These are phyloP conservation scores for Aureobasidium lini DNA, from an alignment of 2,329 filamentous ascomycete genomes.

Conservation along the genomic window DNA sequence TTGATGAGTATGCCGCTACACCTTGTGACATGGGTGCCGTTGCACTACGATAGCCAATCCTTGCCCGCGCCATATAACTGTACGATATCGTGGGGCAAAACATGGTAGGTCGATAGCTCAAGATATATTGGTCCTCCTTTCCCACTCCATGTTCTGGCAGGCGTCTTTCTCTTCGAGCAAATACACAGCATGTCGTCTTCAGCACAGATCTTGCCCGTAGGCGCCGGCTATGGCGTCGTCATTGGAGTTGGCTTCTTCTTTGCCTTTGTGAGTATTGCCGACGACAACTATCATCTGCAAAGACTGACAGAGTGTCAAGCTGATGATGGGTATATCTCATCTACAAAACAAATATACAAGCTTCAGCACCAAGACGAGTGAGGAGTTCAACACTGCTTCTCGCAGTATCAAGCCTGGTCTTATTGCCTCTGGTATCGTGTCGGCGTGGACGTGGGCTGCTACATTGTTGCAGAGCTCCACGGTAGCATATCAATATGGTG, in stretches of 20 bases:
- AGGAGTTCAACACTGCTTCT: conserved; percentile 84
- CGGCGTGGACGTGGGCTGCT: conserved; percentile 69
- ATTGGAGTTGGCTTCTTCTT: conserved; percentile 65
- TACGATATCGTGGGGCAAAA: neutral
- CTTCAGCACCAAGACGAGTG: conserved; percentile 61
- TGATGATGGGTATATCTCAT: conserved; percentile 16
- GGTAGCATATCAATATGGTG: conserved; percentile 28
- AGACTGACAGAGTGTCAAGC: neutral
- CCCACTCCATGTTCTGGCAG: neutral
- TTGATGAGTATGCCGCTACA: neutral
- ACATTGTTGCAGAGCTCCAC: conserved; percentile 28
- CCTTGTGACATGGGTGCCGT: neutral
- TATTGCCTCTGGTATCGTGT: conserved; percentile 77
- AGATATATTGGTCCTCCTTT: neutral
- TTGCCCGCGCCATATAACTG: neutral
- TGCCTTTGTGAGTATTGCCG: conserved; percentile 37
- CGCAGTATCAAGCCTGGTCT: conserved; percentile 79
- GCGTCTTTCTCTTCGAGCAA: neutral
- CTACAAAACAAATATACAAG: conserved; percentile 46
- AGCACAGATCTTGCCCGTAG: conserved; percentile 15
- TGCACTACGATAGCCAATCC: neutral
- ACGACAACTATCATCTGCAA: neutral
- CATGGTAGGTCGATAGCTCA: neutral
- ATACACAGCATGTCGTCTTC: conserved; percentile 6
- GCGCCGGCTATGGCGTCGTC: conserved; percentile 65